phyloP scores from a whole-genome alignment of 139 green algal species.

The Pleodorina starrii region DNA sequence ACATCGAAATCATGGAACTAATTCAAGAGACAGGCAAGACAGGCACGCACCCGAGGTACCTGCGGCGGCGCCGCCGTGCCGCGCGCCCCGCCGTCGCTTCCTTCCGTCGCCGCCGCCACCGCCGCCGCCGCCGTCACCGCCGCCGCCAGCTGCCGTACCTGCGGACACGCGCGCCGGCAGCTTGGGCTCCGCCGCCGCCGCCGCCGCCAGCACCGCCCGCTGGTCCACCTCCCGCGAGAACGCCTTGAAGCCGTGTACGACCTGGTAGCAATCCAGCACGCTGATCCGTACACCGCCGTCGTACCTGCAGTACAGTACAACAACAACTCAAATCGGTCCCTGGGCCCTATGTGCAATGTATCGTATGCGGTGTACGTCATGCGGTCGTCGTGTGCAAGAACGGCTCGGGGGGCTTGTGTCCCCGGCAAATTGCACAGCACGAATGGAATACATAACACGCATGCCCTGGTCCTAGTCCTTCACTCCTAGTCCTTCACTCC shows the following conservation, averaged over 20 bases:
- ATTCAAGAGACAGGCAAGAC: not conserved
- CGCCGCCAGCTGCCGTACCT: not conserved
- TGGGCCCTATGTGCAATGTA: too few relatives aligned
- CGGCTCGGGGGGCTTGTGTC: too few relatives aligned
- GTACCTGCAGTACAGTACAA: constrained; percentile 22
- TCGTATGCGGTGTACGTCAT: too few relatives aligned
- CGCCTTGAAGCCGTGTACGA: constrained; percentile 1
- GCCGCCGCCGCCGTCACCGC: not conserved
- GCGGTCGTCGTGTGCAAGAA: too few relatives aligned
- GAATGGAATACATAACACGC: too few relatives aligned
- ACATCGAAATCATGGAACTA: too few relatives aligned
- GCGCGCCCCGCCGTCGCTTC: not conserved
- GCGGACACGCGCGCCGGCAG: not conserved
- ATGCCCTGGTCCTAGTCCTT: too few relatives aligned
- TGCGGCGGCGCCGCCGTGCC: not conserved
- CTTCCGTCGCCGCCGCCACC: not conserved
- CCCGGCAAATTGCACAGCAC: too few relatives aligned
- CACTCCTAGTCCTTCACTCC: too few relatives aligned
- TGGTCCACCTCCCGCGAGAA: not conserved
- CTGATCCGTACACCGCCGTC: constrained; percentile 11
- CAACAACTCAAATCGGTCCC: too few relatives aligned
- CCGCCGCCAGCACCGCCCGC: constrained; percentile 5
- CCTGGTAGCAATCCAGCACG: constrained; percentile 38
- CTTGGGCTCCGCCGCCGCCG: not conserved
- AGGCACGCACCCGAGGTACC: not conserved